Evolutionary conservation across 441 rosid species (phyloP).

Genomic region (Adansonia gregorii): DNA sequence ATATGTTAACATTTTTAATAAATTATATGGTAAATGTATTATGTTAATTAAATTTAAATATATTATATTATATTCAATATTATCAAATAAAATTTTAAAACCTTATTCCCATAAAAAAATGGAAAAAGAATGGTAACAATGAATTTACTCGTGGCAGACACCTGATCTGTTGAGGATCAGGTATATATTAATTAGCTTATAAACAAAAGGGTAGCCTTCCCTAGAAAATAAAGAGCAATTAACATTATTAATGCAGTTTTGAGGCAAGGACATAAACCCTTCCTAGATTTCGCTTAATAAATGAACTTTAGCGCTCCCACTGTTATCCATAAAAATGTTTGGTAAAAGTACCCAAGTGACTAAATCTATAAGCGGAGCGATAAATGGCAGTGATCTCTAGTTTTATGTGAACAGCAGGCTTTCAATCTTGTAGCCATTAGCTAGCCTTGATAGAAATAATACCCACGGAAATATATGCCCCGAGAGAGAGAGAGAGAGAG

Average conservation of each 20-base stretch:
- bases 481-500: slow-evolving; percentile 33
- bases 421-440: background rate
- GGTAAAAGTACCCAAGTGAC: background rate
- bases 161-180: no score
- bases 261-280: background rate
- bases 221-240: no score
- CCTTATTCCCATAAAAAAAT: no score
- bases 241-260: background rate
- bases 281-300: background rate
- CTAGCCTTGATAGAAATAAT: slow-evolving; percentile 30
- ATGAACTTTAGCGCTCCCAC: background rate
- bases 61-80: no score
- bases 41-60: no score
- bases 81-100: no score
- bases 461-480: slow-evolving; percentile 58
- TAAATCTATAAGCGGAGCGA: background rate
- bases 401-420: slow-evolving; percentile 15
- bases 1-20: no score
- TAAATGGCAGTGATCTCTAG: slow-evolving; percentile 31
- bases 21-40: no score
- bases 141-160: no score
- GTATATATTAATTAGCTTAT: background rate
- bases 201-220: background rate
- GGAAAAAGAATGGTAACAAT: no score
- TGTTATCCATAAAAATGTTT: background rate